Evolutionary conservation across 108 stramenopile species (phyloP).

Genomic region (Nannochloropsis gaditana): DNA sequence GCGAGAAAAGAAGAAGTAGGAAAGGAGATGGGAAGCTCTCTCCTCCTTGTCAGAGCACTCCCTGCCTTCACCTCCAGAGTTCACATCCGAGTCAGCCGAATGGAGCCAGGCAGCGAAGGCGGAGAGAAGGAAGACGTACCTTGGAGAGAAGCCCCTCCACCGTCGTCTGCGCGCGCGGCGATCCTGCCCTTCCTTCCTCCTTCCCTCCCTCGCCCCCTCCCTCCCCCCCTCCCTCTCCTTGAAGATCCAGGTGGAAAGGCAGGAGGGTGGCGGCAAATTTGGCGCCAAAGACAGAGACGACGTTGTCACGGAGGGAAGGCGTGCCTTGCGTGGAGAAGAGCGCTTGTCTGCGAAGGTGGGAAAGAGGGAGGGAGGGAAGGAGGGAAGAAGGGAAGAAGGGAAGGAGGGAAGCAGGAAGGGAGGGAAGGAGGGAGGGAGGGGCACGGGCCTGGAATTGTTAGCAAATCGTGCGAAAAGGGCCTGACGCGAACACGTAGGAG

Average conservation of each 20-base stretch:
- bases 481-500: neutral
- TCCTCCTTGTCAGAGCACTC: too few species aligned
- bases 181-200: neutral
- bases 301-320: slow-evolving; percentile 44
- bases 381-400: neutral
- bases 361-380: neutral
- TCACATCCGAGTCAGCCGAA: neutral
- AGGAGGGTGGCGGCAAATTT: slow-evolving; percentile 40
- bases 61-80: too few species aligned
- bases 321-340: slow-evolving; percentile 36
- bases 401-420: neutral
- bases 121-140: neutral
- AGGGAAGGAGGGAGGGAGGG: neutral
- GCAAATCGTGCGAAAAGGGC: slow-evolving; percentile 36
- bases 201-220: neutral
- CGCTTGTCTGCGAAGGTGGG: neutral
- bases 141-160: neutral
- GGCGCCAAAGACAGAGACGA: slow-evolving; percentile 49
- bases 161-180: neutral
- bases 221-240: neutral
- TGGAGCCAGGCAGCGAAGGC: neutral
- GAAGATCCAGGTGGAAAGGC: slow-evolving; percentile 29
- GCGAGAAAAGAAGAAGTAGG: too few species aligned
- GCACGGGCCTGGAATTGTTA: neutral
- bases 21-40: too few species aligned